Evolutionary conservation across 371 early-diverging fungal species (phyloP), one percentile per base, ranked within the genome.

Genomic region (Mortierella sp.): DNA sequence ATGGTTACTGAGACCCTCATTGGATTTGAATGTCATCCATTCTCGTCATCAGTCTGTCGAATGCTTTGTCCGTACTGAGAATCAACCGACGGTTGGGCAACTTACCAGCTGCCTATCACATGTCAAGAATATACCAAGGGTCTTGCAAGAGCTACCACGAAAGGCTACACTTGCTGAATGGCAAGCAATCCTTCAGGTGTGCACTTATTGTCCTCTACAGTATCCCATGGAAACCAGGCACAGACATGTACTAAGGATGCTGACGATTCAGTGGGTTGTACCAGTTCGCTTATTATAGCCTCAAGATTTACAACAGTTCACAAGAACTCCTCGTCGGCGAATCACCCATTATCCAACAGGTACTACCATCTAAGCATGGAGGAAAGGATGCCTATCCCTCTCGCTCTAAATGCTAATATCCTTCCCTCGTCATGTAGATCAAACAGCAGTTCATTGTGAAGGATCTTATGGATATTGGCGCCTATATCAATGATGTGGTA

Each of bases 1-100:
- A 60, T 93, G 94, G 92, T 79, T 91, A 13, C 77, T 86, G 16
- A 79, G 86, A 19, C 94, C 94, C 0, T 82, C 80, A 0, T 49
- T 82, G 47, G 84, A 89, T 37, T 55, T 82, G 14, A 40, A 61
- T 2, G 50, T 81, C 2, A 58, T 92, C 6, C 39, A 76, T 4
- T 47, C 80, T 13, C 85, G 94, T 9, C 91, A 90, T 27, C 62
- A 63, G 9, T 63, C 89, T 0, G 82, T 94, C 7, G 79, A 58
- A 0, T 83, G 81, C 54, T 88, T 94, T 49, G 27, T 68, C 27
- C 50, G 62, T 29, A 65, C 81, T 0, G 81, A 79, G 29, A 67
- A 80, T 29, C 62, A 67, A n/a, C 61, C 71, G 12, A 55, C 72
- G 3, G 64, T 77, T 1, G 71, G 71, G 8, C 80, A 86, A 12